Percentiles rank a stretch among this genome's conserved stretches.
These are phyloP conservation scores for Solanum pinnatisectum DNA, from an alignment of 257 asterid species.

Conservation along the genomic window DNA sequence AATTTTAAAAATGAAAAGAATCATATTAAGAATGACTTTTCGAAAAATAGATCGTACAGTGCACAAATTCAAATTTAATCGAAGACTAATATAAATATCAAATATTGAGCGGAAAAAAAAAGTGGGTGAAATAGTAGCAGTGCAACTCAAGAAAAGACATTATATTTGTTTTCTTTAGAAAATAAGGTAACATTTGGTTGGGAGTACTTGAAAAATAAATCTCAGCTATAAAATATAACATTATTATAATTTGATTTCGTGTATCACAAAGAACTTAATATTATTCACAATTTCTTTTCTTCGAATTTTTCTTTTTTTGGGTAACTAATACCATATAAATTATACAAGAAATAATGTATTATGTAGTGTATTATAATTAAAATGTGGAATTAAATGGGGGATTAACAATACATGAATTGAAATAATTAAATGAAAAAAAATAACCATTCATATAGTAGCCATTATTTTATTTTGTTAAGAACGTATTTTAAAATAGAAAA, in stretches of 20 bases:
- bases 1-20: not conserved
- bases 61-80: fast-evolving
- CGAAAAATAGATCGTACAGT: fast-evolving
- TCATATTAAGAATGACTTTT: fast-evolving
- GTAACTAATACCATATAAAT: not conserved
- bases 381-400: not conserved
- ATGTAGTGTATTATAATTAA: not conserved
- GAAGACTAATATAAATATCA: fast-evolving
- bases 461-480: not conserved
- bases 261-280: not conserved
- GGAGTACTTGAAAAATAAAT: not conserved
- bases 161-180: not conserved
- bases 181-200: not conserved
- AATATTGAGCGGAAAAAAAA: not conserved
- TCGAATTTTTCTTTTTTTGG: not conserved
- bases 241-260: not conserved
- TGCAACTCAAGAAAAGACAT: not conserved
- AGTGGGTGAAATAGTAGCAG: not conserved
- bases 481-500: not conserved
- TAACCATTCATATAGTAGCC: not conserved
- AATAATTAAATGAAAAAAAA: not conserved
- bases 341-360: not conserved
- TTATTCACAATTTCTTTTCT: not conserved
- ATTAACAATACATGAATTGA: not conserved
- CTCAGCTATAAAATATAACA: not conserved